Percentiles rank a stretch among this genome's conserved stretches.
phyloP scores from a whole-genome alignment of 2,329 filamentous ascomycete genomes.

The Hysterium pulicare region DNA sequence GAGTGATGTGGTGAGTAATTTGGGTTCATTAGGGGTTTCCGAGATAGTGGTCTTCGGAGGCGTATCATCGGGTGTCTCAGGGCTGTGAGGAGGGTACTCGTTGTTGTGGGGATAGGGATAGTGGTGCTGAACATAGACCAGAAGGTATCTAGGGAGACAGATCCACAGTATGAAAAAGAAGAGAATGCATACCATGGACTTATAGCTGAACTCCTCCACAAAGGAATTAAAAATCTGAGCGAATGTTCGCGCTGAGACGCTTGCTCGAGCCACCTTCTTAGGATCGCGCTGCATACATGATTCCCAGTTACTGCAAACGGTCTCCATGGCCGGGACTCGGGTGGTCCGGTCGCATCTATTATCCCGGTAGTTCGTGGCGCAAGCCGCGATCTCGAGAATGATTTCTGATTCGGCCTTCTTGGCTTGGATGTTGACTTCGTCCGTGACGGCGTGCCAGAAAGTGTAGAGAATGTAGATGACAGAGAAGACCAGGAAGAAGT shows the following conservation, averaged over 20 bases:
- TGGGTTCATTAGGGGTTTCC: no score
- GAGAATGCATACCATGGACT: conserved; percentile 61
- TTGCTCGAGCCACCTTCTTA: conserved; percentile 70
- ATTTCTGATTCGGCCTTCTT: conserved; percentile 66
- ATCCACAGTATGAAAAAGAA: not conserved
- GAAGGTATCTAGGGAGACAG: conserved; percentile 1
- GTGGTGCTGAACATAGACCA: conserved; percentile 13
- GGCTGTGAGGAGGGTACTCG: no score
- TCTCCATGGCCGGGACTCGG: conserved; percentile 69
- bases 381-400: conserved; percentile 69
- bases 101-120: no score
- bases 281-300: conserved; percentile 85
- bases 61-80: no score
- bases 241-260: conserved; percentile 80
- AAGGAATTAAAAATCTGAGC: conserved; percentile 93
- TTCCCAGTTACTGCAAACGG: conserved; percentile 75
- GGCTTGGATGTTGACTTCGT: conserved; percentile 71
- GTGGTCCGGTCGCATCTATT: conserved; percentile 70
- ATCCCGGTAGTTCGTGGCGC: conserved; percentile 67
- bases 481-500: conserved; percentile 57
- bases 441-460: conserved; percentile 66
- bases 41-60: no score
- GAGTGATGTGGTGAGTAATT: conserved; percentile 14
- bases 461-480: conserved; percentile 66
- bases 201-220: conserved; percentile 84